Evolutionary conservation across 1,284 basidiomycete genomes (phyloP), one percentile per base, ranked within the genome.

Genomic region (Trichosporon sp.): DNA sequence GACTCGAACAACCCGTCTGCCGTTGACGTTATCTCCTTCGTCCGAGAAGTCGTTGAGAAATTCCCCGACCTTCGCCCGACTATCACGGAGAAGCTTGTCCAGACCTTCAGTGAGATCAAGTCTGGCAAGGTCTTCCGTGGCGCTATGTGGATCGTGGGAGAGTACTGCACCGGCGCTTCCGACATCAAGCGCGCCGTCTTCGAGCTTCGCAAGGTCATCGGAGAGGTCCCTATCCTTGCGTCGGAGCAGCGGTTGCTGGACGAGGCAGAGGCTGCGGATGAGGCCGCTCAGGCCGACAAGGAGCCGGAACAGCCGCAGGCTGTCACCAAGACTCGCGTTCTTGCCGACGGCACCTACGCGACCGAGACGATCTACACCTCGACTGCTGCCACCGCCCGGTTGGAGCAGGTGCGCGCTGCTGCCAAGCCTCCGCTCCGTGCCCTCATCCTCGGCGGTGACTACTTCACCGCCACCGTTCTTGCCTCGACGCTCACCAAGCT

Each of bases 101-200:
- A 87, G 56, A 92, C 93, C 0, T 89, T 99, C 60, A 77, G 85
- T 56, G 91, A 93, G 62, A 94, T 99, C 83, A 95, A 95, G 81
- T 95, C 91, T 16, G 95, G 95, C 67, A 99, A 98, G 80, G 95
- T 98, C 33, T 98, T 92, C 85, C 88, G 95, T 13, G 95, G 96
- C 4, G 87, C 97, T 11, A 85, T 99, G 62, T 99, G 95, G 95
- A 98, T 99, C 70, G 86, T 98, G 13, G 96, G 95, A 70, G 96
- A 99, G 82, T 99, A 99, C 74, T 88, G 89, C 56, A 87, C 89
- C 59, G 82, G 83, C 10, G 75, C 74, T 9, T 70, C 76, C 62
- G 89, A 91, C 65, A 91, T 96, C 69, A 85, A 88, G 65, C 83
- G 81, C 56, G 86, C 89, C 2, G 87, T 97, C 84, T 83, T 85